Evolutionary conservation across 768 basidiomycete species (phyloP).

Genomic region (Lentinula sp.): DNA sequence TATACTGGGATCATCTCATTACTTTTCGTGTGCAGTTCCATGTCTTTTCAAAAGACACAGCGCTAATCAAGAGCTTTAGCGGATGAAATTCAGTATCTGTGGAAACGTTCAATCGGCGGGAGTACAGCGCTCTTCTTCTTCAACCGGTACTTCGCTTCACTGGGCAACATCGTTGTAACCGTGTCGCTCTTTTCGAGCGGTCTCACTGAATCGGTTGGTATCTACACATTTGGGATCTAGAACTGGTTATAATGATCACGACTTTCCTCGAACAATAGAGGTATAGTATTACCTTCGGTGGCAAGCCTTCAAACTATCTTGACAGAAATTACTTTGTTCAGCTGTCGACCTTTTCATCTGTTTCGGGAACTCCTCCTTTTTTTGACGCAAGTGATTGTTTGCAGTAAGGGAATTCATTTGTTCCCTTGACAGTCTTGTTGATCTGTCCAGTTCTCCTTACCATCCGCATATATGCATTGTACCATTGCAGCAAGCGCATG

Average conservation of each 20-base stretch:
- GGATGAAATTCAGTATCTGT: conserved; percentile 3
- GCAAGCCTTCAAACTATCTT: background rate
- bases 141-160: conserved; percentile 2
- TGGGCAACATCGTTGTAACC: conserved; percentile 4
- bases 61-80: background rate
- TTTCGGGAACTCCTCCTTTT: conserved; percentile 4
- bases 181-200: conserved; percentile 1
- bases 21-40: background rate
- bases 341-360: conserved; percentile 1
- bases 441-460: conserved; percentile 3
- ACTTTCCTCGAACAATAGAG: background rate
- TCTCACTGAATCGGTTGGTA: background rate
- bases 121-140: background rate
- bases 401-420: background rate
- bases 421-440: background rate
- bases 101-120: background rate
- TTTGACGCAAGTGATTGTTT: conserved; percentile 3
- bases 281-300: background rate
- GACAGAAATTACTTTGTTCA: background rate
- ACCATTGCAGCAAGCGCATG: conserved; percentile 3
- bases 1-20: conserved; percentile 4
- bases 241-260: background rate
- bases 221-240: background rate
- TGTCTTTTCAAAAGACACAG: background rate
- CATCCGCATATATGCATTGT: conserved; percentile 6